A percentile compares a stretch with the other conserved stretches of the same genome.
phyloP scores from a whole-genome alignment of 768 basidiomycete genomes.

The Cytidiella melzeri region DNA sequence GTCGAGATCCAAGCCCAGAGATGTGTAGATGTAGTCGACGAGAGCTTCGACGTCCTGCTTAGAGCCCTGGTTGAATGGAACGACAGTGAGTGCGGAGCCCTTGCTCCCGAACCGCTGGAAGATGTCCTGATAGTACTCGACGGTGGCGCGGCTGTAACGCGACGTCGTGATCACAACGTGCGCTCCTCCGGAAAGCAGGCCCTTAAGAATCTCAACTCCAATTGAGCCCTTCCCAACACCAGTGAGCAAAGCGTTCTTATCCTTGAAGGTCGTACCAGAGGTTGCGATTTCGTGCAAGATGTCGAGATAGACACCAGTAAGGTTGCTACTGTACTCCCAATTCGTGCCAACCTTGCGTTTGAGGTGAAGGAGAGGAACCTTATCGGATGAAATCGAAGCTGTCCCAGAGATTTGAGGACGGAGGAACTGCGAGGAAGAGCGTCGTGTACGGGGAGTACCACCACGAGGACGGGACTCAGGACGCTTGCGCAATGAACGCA shows the following conservation, averaged over 20 bases:
- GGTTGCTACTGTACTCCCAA: constrained; percentile 97
- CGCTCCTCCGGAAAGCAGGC: constrained; percentile 91
- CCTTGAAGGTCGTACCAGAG: constrained; percentile 96
- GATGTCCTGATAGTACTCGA: constrained; percentile 98
- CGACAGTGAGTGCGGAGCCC: constrained; percentile 94
- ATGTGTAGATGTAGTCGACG: constrained; percentile 96
- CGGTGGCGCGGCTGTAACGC: constrained; percentile 90
- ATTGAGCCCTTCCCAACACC: constrained; percentile 98
- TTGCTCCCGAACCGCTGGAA: constrained; percentile 94
- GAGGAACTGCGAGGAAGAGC: constrained; percentile 95
- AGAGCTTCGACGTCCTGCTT: constrained; percentile 98
- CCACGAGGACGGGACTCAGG: constrained; percentile 57
- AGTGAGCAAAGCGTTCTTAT: constrained; percentile 97
- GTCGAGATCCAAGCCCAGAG: constrained; percentile 93
- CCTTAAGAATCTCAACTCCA: constrained; percentile 95
- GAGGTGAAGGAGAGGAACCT: constrained; percentile 89
- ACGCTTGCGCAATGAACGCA: constrained; percentile 81
- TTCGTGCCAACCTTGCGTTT: constrained; percentile 93
- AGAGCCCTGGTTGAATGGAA: constrained; percentile 98
- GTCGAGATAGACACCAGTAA: constrained; percentile 93
- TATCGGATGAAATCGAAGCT: constrained; percentile 76
- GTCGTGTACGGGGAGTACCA: constrained; percentile 55
- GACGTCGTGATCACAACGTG: constrained; percentile 98
- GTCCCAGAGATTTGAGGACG: constrained; percentile 78
- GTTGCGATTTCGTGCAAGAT: constrained; percentile 98